Conservation (phyloP, 768 basidiomycete genomes). For the Lactarius tabidus region DNA sequence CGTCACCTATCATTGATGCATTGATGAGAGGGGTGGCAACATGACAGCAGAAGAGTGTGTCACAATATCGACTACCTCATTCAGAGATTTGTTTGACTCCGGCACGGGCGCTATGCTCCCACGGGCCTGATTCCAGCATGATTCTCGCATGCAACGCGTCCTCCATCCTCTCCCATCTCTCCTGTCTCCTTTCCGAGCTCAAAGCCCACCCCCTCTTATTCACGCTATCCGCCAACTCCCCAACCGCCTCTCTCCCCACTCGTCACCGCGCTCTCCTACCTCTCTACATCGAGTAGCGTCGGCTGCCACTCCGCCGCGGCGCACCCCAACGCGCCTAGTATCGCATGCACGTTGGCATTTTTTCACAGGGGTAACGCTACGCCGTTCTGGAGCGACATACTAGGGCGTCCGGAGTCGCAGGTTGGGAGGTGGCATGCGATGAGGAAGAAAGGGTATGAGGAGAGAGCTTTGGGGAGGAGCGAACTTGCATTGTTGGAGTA, state of each 20-base stretch:
- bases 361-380: constrained; percentile 43
- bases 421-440: constrained; percentile 58
- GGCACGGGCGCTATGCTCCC: no score
- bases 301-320: constrained; percentile 62
- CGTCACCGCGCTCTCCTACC: constrained; percentile 27
- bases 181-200: constrained; percentile 19
- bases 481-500: constrained; percentile 20
- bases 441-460: constrained; percentile 32
- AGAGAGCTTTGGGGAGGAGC: background rate
- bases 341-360: constrained; percentile 56
- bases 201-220: constrained; percentile 42
- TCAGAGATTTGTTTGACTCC: no score
- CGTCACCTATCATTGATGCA: no score
- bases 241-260: constrained; percentile 33
- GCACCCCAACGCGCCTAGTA: constrained; percentile 24
- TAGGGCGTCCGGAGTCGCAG: constrained; percentile 52
- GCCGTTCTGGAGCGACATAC: constrained; percentile 60
- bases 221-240: constrained; percentile 44
- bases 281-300: constrained; percentile 36
- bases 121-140: constrained; percentile 17
- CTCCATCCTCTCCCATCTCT: constrained; percentile 16
- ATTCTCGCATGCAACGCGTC: constrained; percentile 20
- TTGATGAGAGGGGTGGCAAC: no score
- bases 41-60: no score
- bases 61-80: background rate